Base-by-base conservation (phyloP, 805 yeast genomes). In the Wickerhamomyces ciferrii region DNA sequence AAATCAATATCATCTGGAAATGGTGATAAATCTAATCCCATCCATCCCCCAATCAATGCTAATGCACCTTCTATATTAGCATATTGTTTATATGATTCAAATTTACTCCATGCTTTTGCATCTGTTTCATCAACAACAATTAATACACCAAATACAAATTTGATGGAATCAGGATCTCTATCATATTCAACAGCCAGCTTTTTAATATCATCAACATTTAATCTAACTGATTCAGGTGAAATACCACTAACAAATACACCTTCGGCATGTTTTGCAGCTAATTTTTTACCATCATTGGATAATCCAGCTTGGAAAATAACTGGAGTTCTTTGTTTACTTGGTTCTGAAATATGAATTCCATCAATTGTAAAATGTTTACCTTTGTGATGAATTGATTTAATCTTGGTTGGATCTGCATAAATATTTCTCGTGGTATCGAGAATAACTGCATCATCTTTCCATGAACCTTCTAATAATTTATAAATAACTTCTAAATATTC, bases 1-100 rank as follows among this genome's bases (percentile, higher is more conserved):
- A 72, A 53, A 43, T 69, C 74, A 43, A 68, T 68, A 23, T 69
- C 73, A 44, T 65, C 62, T 15, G 49, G 60, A 53, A 61, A 71
- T 23, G 59, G 54, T 24, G 68, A 63, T 43, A 68, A 62, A 44
- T 72, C 76, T 37, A 68, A 58, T 6, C 73, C 74, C 13, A 71
- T 68, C 74, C 76, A 71, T 2, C 77, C 78, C 24, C 75, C 67
- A 51, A 73, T 63, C 42, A 72, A 56, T 0, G 74, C 74, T 42
- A 69, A 65, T 1, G 75, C 75, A n/a, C 75, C 76, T 47, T 71
- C 76, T 8, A 62, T 55, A 49, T 69, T 71, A 3, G 68, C 68
- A 44, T 63, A 59, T 10, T 48, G 45, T 41, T 58, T 56, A 43
- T 51, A 67, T 3, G 63, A 65, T 29, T 62, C 54, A 48, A 56